Evolutionary conservation across 768 basidiomycete species (phyloP), one percentile per base, ranked within the genome.

Genomic region (Tephrocybe rancida): DNA sequence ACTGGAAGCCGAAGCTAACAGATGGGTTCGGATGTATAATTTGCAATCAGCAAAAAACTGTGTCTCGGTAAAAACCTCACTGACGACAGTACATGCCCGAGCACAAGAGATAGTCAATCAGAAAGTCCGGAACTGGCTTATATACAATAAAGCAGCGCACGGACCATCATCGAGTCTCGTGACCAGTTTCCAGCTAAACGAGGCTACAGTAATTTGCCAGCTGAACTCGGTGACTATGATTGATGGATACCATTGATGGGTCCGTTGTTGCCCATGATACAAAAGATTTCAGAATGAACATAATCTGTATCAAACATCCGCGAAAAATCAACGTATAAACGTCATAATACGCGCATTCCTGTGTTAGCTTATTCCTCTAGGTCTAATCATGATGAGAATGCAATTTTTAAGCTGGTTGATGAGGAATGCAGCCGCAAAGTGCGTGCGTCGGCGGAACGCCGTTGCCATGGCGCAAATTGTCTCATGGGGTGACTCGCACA

Each of bases 31-130:
- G 90, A 92, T 92, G 88, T 89, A 81, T 90, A 91, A 89, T 92
- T 92, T 92, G 89, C 89, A 92, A 92, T 87, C 86, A 92, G 88
- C 90, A 90, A 92, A 78, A 90, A 82, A 89, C 88, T 90, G 86
- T 87, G 86, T 85, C 88, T 92, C 90, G 87, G 90, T 92, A 88
- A 78, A 84, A 80, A 92, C 90, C 88, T 92, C 90, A 92, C 89
- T 88, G 86, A 85, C 86, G 87, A 90, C 86, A 88, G 87, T 89
- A 86, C 88, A 85, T 88, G 87, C 88, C 88, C 89, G 87, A 90
- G 88, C 88, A 91, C 89, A 92, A 92, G 87, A 88, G 86, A 86
- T 86, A 63, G 62, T 62, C 75, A 77, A 68, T 56, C 16, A 25
- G 4, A 14, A 39, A 0, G n/a, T 39, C 29, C 21, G 37, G 24